Evolutionary conservation across 2,329 filamentous ascomycete genomes (phyloP).

Genomic region (Keithomyces neogunnii): DNA sequence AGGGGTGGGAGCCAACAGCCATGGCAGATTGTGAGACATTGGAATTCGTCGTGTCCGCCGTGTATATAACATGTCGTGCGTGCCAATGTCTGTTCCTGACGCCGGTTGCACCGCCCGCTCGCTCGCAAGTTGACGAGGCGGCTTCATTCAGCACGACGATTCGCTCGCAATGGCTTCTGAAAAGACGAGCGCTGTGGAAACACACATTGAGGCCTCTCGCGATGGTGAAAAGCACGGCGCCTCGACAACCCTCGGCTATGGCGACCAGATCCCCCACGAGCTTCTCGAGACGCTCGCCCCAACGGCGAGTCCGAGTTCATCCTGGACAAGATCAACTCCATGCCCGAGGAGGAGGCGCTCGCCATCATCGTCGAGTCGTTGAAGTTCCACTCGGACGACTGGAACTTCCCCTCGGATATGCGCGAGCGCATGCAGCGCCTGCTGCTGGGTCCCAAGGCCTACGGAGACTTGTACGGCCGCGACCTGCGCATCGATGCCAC

Average conservation of each 20-base stretch:
- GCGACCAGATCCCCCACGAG: conserved; percentile 29
- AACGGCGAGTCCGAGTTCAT: conserved; percentile 32
- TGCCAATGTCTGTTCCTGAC: too few relatives aligned
- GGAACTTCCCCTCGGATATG: conserved; percentile 36
- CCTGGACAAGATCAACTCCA: conserved; percentile 30
- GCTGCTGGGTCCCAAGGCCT: conserved; percentile 27
- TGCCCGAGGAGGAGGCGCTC: conserved; percentile 33
- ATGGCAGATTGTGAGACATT: too few relatives aligned
- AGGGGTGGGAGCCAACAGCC: too few relatives aligned
- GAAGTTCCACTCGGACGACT: conserved; percentile 32
- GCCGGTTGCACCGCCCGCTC: too few relatives aligned
- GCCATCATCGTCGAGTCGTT: conserved; percentile 28
- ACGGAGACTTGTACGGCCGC: conserved; percentile 31
- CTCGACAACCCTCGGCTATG: conserved; percentile 6
- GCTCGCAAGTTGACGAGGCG: too few relatives aligned
- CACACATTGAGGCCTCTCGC: not conserved
- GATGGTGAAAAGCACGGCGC: conserved; percentile 3
- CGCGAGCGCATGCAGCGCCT: conserved; percentile 30
- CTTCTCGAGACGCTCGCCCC: conserved; percentile 31
- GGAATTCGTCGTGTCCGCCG: too few relatives aligned
- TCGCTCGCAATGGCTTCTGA: not conserved
- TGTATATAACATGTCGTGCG: too few relatives aligned
- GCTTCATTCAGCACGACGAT: too few relatives aligned
- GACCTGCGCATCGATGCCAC: conserved; percentile 32
- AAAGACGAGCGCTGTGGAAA: not conserved